These are phyloP conservation scores for Yarrowia galli DNA, from an alignment of 1,139 yeast genomes.

Conservation along the genomic window DNA sequence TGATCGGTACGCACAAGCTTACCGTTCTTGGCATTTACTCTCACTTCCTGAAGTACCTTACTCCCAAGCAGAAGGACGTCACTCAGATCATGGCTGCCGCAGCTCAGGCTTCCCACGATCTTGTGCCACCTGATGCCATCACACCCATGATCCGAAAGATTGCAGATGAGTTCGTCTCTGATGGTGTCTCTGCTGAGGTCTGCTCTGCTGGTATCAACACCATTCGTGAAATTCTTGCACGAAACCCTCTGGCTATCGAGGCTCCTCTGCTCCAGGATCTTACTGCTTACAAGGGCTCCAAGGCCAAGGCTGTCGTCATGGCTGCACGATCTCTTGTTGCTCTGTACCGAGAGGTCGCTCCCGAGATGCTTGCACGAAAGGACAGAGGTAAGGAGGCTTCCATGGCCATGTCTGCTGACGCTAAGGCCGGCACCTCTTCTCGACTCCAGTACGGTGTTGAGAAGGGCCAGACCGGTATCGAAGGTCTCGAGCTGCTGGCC, in stretches of 20 bases:
- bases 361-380: constrained; percentile 87
- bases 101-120: constrained; percentile 95
- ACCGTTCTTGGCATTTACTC: constrained; percentile 90
- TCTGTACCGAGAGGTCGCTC: constrained; percentile 91
- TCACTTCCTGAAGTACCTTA: constrained; percentile 82
- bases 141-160: constrained; percentile 82
- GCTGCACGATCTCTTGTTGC: constrained; percentile 92
- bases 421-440: constrained; percentile 66
- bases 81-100: constrained; percentile 96
- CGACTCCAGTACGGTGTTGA: constrained; percentile 42
- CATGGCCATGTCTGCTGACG: constrained; percentile 71
- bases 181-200: constrained; percentile 97
- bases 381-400: constrained; percentile 94
- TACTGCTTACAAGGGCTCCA: constrained; percentile 88
- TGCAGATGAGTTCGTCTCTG: constrained; percentile 97
- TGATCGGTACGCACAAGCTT: constrained; percentile 93
- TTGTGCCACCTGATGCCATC: constrained; percentile 94
- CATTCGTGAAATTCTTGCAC: constrained; percentile 85
- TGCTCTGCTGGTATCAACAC: constrained; percentile 98
- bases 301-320: constrained; percentile 90
- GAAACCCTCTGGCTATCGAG: constrained; percentile 95
- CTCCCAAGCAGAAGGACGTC: constrained; percentile 93
- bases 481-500: constrained; percentile 88
- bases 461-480: constrained; percentile 62
- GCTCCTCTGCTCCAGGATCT: constrained; percentile 85